Conservation (phyloP, 805 yeast species). For the Yarrowia sp. region DNA sequence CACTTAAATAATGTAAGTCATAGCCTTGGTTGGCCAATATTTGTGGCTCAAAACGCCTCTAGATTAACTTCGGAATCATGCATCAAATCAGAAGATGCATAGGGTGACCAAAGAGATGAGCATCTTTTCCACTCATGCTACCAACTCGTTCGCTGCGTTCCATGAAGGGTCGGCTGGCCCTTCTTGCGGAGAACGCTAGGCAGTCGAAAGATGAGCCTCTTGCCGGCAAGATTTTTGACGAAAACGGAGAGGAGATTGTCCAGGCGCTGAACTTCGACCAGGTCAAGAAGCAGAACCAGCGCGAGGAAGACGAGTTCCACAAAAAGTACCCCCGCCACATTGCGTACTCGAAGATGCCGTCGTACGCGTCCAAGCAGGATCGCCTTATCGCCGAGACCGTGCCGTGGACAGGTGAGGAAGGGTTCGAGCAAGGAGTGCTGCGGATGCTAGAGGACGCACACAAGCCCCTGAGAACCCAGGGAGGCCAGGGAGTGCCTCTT, state of each 20-base stretch:
- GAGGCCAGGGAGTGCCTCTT: neutral
- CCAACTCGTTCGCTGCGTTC: conserved; percentile 30
- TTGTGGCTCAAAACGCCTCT: no score
- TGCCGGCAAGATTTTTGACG: conserved; percentile 37
- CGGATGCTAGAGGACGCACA: conserved; percentile 57
- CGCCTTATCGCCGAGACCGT: conserved; percentile 49
- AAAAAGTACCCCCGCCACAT: conserved; percentile 44
- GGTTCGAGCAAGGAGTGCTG: conserved; percentile 45
- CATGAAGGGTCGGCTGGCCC: conserved; percentile 43
- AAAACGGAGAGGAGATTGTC: neutral
- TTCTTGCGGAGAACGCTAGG: conserved; percentile 46
- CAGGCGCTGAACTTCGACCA: neutral
- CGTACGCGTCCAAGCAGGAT: conserved; percentile 45
- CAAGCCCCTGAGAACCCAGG: conserved; percentile 40
- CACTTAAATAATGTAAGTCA: no score
- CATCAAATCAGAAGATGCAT: neutral
- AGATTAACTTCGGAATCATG: neutral
- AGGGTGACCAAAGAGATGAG: neutral
- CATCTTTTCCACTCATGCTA: neutral
- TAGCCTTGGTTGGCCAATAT: no score
- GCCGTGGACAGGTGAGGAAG: conserved; percentile 64
- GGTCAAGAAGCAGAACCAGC: neutral
- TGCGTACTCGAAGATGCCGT: conserved; percentile 46
- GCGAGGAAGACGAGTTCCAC: conserved; percentile 43
- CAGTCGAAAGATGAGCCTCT: conserved; percentile 41